Conservation (phyloP, 2,329 filamentous ascomycete species). For the Diplodia intermedia region DNA sequence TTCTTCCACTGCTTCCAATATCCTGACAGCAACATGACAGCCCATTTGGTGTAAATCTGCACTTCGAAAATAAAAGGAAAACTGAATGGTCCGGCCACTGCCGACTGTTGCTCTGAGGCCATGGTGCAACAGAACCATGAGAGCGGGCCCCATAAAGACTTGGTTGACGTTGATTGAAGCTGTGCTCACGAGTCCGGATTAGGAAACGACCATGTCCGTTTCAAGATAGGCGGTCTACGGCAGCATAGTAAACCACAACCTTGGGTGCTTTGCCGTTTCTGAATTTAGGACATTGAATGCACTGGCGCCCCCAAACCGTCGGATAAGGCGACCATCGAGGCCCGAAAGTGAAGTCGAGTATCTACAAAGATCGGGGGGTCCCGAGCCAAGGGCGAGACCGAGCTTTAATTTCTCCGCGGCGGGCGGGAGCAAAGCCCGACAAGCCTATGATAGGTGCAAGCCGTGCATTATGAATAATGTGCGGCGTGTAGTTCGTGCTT, state of each 20-base stretch:
- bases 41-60: too few relatives aligned
- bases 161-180: background rate
- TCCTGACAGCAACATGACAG: too few relatives aligned
- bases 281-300: background rate
- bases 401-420: slow-evolving; percentile 1
- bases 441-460: background rate
- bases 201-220: background rate
- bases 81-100: too few relatives aligned
- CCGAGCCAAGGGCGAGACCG: background rate
- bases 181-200: background rate
- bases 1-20: too few relatives aligned
- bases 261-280: background rate
- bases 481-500: background rate
- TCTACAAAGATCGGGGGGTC: background rate
- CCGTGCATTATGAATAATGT: background rate
- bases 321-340: background rate
- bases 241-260: background rate
- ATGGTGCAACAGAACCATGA: too few relatives aligned
- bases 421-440: background rate
- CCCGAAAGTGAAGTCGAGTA: background rate
- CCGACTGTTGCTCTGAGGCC: too few relatives aligned
- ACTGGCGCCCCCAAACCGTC: background rate
- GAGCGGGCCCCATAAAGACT: too few relatives aligned
- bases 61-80: too few relatives aligned
- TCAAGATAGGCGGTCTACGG: background rate